These are phyloP conservation scores for Fusarium incarnatum DNA, from an alignment of 2,329 filamentous ascomycete genomes.

Conservation along the genomic window DNA sequence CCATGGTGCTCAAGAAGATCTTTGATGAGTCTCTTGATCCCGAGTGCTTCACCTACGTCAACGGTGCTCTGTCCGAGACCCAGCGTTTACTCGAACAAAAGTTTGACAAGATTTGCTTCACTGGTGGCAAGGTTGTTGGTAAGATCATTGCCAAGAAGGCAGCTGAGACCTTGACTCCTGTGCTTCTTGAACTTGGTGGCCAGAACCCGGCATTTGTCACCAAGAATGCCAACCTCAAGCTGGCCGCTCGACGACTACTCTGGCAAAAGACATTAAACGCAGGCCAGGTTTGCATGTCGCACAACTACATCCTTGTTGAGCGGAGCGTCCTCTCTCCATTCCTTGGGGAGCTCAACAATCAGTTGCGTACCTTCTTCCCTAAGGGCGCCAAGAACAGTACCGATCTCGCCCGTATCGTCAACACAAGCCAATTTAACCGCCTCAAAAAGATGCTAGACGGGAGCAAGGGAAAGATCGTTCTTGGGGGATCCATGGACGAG, in stretches of 20 bases:
- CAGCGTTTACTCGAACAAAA: slow-evolving; percentile 85
- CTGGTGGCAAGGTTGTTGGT: slow-evolving; percentile 81
- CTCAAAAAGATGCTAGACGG: slow-evolving; percentile 93
- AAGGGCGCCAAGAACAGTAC: slow-evolving; percentile 80
- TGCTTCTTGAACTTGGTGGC: slow-evolving; percentile 90
- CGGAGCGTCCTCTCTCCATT: slow-evolving; percentile 77
- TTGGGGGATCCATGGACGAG: slow-evolving; percentile 87
- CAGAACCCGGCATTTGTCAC: slow-evolving; percentile 93
- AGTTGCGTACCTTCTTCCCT: slow-evolving; percentile 84
- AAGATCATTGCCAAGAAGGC: slow-evolving; percentile 92
- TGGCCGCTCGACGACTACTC: slow-evolving; percentile 85
- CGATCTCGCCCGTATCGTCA: slow-evolving; percentile 85
- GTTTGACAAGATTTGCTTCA: slow-evolving; percentile 99
- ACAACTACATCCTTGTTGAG: slow-evolving; percentile 92
- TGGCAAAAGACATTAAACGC: slow-evolving; percentile 91
- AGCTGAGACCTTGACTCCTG: slow-evolving; percentile 87
- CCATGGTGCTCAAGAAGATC: slow-evolving; percentile 83
- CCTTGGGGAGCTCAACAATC: slow-evolving; percentile 77
- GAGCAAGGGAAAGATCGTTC: slow-evolving; percentile 83
- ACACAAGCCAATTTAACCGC: slow-evolving; percentile 80
- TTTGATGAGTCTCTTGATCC: slow-evolving; percentile 81
- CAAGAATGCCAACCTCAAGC: slow-evolving; percentile 79
- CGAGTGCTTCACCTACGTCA: slow-evolving; percentile 79
- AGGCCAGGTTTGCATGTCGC: slow-evolving; percentile 91
- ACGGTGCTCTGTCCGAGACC: slow-evolving; percentile 84